Percentiles rank a stretch among this genome's conserved stretches.
Conservation (phyloP, 2,329 filamentous ascomycete species). For the Capronia coronata region DNA sequence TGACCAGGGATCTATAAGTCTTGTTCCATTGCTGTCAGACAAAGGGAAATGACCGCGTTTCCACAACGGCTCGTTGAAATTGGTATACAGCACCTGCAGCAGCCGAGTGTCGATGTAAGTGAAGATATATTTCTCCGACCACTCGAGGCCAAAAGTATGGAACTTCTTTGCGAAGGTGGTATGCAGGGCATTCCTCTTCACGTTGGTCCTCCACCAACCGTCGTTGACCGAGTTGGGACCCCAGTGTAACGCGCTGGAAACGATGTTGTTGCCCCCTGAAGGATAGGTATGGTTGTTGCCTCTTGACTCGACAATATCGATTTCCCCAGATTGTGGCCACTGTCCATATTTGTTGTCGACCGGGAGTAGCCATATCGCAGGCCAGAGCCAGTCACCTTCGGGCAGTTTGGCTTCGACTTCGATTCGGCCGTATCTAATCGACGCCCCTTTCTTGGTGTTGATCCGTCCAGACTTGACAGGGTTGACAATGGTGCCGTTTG, state of each 20-base stretch:
- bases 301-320: conserved; percentile 73
- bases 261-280: conserved; percentile 74
- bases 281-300: conserved; percentile 74
- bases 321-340: conserved; percentile 76
- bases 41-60: conserved; percentile 61
- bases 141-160: conserved; percentile 77
- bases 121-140: conserved; percentile 83
- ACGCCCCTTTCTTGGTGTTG: conserved; percentile 63
- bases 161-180: conserved; percentile 63
- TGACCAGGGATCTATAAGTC: conserved; percentile 58
- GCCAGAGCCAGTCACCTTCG: conserved; percentile 79
- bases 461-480: conserved; percentile 73
- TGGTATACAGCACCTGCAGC: conserved; percentile 72
- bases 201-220: conserved; percentile 77
- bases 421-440: conserved; percentile 73
- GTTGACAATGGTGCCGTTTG: conserved; percentile 69
- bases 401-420: conserved; percentile 74
- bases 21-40: conserved; percentile 57
- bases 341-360: conserved; percentile 63
- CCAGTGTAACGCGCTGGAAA: conserved; percentile 75
- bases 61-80: conserved; percentile 65
- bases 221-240: conserved; percentile 67
- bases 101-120: conserved; percentile 78
- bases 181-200: conserved; percentile 68
- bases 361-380: conserved; percentile 84